phyloP scores from a whole-genome alignment of 768 basidiomycete species.

The Boletus speciosus region DNA sequence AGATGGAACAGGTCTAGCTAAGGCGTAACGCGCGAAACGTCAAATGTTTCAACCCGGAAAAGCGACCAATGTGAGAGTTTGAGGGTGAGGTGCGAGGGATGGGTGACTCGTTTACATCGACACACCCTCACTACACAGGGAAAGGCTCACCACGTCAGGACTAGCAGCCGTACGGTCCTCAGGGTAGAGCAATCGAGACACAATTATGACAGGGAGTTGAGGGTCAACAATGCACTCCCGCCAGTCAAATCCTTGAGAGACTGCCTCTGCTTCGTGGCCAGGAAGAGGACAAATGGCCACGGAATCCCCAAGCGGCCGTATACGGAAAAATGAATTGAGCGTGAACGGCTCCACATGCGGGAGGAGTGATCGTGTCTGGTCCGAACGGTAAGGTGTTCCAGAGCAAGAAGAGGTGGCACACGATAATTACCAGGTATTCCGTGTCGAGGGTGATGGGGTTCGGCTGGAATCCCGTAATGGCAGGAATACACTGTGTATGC shows the following conservation, averaged over 20 bases:
- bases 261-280: slow-evolving; percentile 1
- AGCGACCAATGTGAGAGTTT: slow-evolving; percentile 17
- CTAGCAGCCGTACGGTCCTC: too few species aligned
- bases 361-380: slow-evolving; percentile 20
- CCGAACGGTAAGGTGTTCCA: too few species aligned
- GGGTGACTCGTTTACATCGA: not conserved
- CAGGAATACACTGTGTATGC: too few species aligned
- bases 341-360: slow-evolving; percentile 23
- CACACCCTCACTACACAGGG: too few species aligned
- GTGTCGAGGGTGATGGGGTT: too few species aligned
- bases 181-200: too few species aligned
- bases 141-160: too few species aligned
- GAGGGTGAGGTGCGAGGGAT: slow-evolving; percentile 28
- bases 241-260: slow-evolving; percentile 4
- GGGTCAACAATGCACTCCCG: too few species aligned
- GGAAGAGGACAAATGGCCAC: not conserved
- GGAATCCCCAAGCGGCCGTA: slow-evolving; percentile 25
- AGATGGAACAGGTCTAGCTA: slow-evolving; percentile 27
- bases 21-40: slow-evolving; percentile 28
- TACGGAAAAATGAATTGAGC: slow-evolving; percentile 12
- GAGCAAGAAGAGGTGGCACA: too few species aligned
- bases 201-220: too few species aligned
- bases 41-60: slow-evolving; percentile 27
- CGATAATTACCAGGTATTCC: too few species aligned
- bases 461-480: too few species aligned